phyloP scores from a whole-genome alignment of 371 early-diverging fungal species.

The Coemansia sp. region DNA sequence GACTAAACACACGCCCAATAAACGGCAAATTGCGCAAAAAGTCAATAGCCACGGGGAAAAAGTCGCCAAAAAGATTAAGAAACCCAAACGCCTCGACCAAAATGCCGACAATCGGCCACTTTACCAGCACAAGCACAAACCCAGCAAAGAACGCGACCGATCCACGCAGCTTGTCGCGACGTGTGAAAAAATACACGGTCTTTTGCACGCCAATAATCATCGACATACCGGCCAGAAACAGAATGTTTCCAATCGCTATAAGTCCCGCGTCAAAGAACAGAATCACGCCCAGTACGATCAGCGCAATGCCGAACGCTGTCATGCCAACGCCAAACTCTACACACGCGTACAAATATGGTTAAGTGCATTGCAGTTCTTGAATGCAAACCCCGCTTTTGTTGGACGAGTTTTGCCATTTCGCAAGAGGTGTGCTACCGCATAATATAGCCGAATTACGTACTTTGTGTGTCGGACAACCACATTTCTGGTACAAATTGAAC shows the following conservation, averaged over 20 bases:
- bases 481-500: constrained; percentile 41
- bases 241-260: constrained; percentile 92
- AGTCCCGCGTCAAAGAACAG: constrained; percentile 93
- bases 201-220: constrained; percentile 84
- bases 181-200: constrained; percentile 79
- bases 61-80: constrained; percentile 97
- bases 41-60: constrained; percentile 88
- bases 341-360: not conserved
- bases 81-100: constrained; percentile 89
- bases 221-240: constrained; percentile 86
- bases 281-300: constrained; percentile 88
- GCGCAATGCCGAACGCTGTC: constrained; percentile 91
- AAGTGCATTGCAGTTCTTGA: not conserved
- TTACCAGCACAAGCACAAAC: constrained; percentile 81
- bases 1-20: constrained; percentile 79
- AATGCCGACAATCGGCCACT: constrained; percentile 90
- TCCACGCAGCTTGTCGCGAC: constrained; percentile 81
- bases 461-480: constrained; percentile 84
- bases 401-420: not conserved
- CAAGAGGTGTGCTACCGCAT: not conserved
- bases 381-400: not conserved
- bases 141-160: constrained; percentile 90
- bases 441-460: constrained; percentile 53
- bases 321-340: constrained; percentile 93
- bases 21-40: constrained; percentile 86